These are phyloP conservation scores for Physcia stellaris DNA, from an alignment of 495 filamentous ascomycete genomes.

Conservation along the genomic window DNA sequence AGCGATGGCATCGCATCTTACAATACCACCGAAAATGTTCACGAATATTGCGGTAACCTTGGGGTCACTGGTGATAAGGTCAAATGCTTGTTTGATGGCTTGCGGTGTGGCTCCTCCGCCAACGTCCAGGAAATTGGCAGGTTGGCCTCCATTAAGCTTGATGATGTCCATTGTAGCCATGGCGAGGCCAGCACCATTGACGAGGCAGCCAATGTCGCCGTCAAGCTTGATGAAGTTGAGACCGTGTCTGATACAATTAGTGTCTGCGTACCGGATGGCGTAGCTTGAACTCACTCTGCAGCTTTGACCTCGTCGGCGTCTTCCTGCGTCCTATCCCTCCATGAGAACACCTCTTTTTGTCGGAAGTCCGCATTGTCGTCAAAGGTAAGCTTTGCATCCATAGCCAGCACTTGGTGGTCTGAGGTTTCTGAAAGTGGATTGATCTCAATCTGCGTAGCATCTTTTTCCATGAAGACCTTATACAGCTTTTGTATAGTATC, in stretches of 20 bases:
- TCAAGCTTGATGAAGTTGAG: slow-evolving; percentile 99
- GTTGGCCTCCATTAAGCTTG: slow-evolving; percentile 93
- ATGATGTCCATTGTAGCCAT: slow-evolving; percentile 99
- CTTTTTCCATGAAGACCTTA: slow-evolving; percentile 94
- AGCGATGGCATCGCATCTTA: slow-evolving; percentile 94
- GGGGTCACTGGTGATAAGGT: slow-evolving; percentile 93
- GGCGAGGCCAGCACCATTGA: slow-evolving; percentile 96
- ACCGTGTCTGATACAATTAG: slow-evolving; percentile 35
- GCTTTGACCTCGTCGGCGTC: slow-evolving; percentile 96
- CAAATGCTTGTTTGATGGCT: slow-evolving; percentile 94
- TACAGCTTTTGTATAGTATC: slow-evolving; percentile 97
- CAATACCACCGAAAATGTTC: slow-evolving; percentile 99
- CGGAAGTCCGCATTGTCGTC: slow-evolving; percentile 98
- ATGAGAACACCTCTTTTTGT: slow-evolving; percentile 88
- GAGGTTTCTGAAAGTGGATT: slow-evolving; percentile 95
- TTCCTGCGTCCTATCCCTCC: slow-evolving; percentile 89
- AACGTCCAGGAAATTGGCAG: slow-evolving; percentile 98
- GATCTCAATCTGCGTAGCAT: slow-evolving; percentile 98
- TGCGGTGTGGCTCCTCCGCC: slow-evolving; percentile 93
- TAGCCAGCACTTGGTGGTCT: slow-evolving; percentile 93
- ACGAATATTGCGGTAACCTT: slow-evolving; percentile 99
- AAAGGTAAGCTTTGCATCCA: slow-evolving; percentile 97
- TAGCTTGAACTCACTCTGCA: slow-evolving; percentile 45
- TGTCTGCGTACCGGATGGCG: slow-evolving; percentile 1
- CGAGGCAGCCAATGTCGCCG: slow-evolving; percentile 96